Percentiles rank a stretch among this genome's conserved stretches.
phyloP scores from a whole-genome alignment of 345 rosid species.

The Salix viminalis region DNA sequence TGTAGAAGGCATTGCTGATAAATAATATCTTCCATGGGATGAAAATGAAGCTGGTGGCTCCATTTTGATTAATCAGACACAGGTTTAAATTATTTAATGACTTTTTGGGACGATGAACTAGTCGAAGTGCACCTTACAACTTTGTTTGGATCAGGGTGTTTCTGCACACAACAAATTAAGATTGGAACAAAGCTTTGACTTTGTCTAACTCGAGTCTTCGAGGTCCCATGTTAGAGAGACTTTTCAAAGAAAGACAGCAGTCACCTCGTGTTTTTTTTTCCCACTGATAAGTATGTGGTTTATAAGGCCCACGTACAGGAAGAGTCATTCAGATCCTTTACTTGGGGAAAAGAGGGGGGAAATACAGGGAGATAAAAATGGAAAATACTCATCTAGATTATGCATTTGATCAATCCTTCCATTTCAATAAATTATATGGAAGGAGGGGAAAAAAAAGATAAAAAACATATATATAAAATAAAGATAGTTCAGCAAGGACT shows the following conservation, averaged over 20 bases:
- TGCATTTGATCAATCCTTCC: not conserved
- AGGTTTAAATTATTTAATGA: not conserved
- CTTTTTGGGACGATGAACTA: not conserved
- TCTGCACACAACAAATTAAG: not conserved
- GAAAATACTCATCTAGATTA: not conserved
- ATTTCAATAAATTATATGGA: not conserved
- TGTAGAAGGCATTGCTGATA: not conserved
- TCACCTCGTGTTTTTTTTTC: not conserved
- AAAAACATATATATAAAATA: too few relatives aligned
- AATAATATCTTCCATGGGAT: not conserved
- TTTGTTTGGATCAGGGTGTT: not conserved
- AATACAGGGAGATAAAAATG: not conserved
- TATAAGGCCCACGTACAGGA: not conserved
- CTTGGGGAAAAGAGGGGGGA: not conserved
- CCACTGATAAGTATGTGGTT: not conserved
- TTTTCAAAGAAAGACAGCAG: not conserved
- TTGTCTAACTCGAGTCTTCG: not conserved
- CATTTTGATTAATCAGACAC: not conserved
- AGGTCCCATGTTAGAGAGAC: not conserved
- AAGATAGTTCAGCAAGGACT: conserved; percentile 1
- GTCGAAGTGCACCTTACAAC: not conserved
- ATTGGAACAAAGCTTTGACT: not conserved
- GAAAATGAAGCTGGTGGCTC: not conserved
- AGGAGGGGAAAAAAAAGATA: not conserved
- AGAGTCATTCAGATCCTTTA: not conserved